Conservation (phyloP, 2,329 filamentous ascomycete species). For the Fusarium staphyleae region DNA sequence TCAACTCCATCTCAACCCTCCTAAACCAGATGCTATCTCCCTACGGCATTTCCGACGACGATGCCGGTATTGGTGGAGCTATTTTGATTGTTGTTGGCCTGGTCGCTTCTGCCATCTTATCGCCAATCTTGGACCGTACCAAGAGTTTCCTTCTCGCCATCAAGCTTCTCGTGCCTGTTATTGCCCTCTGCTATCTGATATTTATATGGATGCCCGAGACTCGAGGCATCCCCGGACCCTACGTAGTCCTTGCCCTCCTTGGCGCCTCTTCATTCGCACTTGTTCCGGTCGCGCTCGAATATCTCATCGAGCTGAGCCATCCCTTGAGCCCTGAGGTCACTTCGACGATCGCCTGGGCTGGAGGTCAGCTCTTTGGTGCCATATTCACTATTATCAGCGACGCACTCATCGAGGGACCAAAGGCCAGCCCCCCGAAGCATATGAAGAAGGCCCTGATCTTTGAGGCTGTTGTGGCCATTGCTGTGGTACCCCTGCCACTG, state of each 20-base stretch:
- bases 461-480: constrained; percentile 73
- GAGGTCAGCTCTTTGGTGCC: constrained; percentile 84
- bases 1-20: constrained; percentile 89
- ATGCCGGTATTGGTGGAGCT: constrained; percentile 89
- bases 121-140: constrained; percentile 83
- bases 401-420: constrained; percentile 66
- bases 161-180: constrained; percentile 76
- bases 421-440: constrained; percentile 67
- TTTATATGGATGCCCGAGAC: constrained; percentile 80
- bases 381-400: constrained; percentile 85
- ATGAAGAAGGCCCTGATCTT: constrained; percentile 82
- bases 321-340: constrained; percentile 87
- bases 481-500: constrained; percentile 71
- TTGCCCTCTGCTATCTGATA: constrained; percentile 75
- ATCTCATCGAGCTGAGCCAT: constrained; percentile 84
- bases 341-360: constrained; percentile 82
- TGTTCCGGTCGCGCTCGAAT: constrained; percentile 86
- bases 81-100: constrained; percentile 90
- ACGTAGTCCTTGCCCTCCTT: constrained; percentile 75
- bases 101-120: constrained; percentile 75
- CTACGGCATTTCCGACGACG: constrained; percentile 81
- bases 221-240: constrained; percentile 70
- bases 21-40: constrained; percentile 90
- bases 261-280: constrained; percentile 83
- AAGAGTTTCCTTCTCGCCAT: constrained; percentile 79